phyloP scores from a whole-genome alignment of 2,329 filamentous ascomycete species.

The Ustulina deusta region DNA sequence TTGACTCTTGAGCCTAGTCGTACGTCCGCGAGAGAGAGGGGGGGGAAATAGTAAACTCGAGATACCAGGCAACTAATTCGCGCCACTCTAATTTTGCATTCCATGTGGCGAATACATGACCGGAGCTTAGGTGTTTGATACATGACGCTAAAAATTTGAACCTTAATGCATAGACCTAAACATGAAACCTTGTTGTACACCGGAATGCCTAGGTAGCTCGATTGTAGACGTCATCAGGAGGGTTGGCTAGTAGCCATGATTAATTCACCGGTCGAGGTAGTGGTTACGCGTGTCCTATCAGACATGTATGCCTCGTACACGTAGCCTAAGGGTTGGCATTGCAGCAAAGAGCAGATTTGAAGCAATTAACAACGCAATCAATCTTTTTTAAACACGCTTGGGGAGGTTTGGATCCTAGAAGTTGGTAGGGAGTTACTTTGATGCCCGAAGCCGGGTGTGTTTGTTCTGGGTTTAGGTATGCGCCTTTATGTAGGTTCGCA shows the following conservation, averaged over 20 bases:
- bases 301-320: neutral
- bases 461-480: neutral
- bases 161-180: neutral
- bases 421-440: neutral
- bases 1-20: constrained; percentile 15
- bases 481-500: too few relatives aligned
- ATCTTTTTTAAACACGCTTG: neutral
- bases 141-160: neutral
- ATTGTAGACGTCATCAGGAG: too few relatives aligned
- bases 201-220: too few relatives aligned
- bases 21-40: constrained; percentile 5
- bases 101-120: neutral
- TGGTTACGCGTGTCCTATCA: neutral
- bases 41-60: constrained; percentile 40
- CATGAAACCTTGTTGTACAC: neutral
- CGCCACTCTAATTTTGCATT: neutral
- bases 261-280: neutral
- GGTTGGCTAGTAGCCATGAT: too few relatives aligned
- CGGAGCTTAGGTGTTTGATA: neutral
- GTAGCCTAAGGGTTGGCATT: neutral
- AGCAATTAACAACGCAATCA: neutral
- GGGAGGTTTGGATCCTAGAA: neutral
- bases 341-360: neutral
- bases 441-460: neutral
- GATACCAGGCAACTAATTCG: constrained; percentile 34